A percentile compares a stretch with the other conserved stretches of the same genome.
These are phyloP conservation scores for Priceomyces carsonii DNA, from an alignment of 805 yeast genomes.

Conservation along the genomic window DNA sequence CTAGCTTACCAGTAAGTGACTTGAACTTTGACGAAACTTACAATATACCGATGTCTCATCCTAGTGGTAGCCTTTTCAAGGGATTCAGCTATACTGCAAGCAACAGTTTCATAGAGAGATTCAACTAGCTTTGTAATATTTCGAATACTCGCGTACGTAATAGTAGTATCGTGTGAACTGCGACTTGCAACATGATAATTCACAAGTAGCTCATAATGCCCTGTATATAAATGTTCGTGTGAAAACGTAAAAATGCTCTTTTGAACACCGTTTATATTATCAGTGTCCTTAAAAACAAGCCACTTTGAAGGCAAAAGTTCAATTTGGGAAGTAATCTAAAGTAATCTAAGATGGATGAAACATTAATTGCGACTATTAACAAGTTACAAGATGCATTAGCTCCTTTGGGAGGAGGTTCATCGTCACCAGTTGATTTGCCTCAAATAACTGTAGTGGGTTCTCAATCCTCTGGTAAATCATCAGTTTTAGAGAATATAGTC, in stretches of 20 bases:
- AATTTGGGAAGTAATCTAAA: not conserved
- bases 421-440: conserved; percentile 89
- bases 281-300: no score
- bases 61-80: conserved; percentile 14
- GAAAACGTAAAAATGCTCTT: not conserved
- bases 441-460: conserved; percentile 96
- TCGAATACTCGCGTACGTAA: no score
- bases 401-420: conserved; percentile 86
- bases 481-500: conserved; percentile 87
- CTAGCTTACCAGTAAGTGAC: conserved; percentile 57
- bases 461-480: conserved; percentile 86
- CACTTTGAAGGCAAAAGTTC: no score
- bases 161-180: no score
- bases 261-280: not conserved
- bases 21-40: conserved; percentile 14
- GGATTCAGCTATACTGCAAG: conserved; percentile 38
- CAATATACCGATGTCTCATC: conserved; percentile 7
- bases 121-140: conserved; percentile 7
- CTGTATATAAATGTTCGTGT: not conserved
- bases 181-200: no score
- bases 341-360: conserved; percentile 68
- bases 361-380: conserved; percentile 80
- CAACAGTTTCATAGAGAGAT: conserved; percentile 26
- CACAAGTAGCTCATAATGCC: no score
- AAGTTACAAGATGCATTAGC: conserved; percentile 96